Evolutionary conservation across 2,329 filamentous ascomycete genomes (phyloP).

Genomic region (Mycosphaerella sp.): DNA sequence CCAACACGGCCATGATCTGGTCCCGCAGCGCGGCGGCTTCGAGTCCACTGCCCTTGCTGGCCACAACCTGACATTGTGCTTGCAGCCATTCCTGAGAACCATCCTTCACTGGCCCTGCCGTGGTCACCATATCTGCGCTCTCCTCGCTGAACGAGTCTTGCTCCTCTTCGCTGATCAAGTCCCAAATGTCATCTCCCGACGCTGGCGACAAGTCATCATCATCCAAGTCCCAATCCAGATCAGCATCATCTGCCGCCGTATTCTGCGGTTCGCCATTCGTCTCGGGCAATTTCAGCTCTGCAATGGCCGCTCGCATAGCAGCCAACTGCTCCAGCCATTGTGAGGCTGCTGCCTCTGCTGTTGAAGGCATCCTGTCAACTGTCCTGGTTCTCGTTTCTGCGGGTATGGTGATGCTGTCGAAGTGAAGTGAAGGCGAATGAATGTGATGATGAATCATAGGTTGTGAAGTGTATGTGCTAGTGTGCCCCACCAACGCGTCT

Average conservation of each 20-base stretch:
- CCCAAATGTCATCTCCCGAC: conserved; percentile 80
- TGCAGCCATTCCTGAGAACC: conserved; percentile 58
- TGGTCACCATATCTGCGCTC: conserved; percentile 45
- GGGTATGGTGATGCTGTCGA: too few species aligned
- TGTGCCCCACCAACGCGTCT: too few species aligned
- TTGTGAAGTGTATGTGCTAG: too few species aligned
- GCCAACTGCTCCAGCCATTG: conserved; percentile 77
- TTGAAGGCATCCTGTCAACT: conserved; percentile 14
- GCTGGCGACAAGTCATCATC: conserved; percentile 58
- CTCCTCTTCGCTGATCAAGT: conserved; percentile 73
- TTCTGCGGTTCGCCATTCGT: conserved; percentile 42
- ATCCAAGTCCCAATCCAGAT: conserved; percentile 52
- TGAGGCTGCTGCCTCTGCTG: conserved; percentile 17
- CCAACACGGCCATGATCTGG: conserved; percentile 69
- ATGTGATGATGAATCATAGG: too few species aligned
- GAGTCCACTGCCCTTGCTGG: conserved; percentile 58
- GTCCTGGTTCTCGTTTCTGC: background rate
- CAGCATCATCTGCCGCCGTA: conserved; percentile 9
- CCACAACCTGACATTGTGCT: conserved; percentile 60
- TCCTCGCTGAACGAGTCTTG: conserved; percentile 61
- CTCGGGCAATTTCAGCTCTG: conserved; percentile 56
- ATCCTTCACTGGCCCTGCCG: conserved; percentile 32
- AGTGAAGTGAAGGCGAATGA: too few species aligned
- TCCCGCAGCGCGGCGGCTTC: conserved; percentile 64
- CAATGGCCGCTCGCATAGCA: conserved; percentile 80